Conservation (phyloP, 2,329 filamentous ascomycete genomes). For the Huntiella abstrusa region DNA sequence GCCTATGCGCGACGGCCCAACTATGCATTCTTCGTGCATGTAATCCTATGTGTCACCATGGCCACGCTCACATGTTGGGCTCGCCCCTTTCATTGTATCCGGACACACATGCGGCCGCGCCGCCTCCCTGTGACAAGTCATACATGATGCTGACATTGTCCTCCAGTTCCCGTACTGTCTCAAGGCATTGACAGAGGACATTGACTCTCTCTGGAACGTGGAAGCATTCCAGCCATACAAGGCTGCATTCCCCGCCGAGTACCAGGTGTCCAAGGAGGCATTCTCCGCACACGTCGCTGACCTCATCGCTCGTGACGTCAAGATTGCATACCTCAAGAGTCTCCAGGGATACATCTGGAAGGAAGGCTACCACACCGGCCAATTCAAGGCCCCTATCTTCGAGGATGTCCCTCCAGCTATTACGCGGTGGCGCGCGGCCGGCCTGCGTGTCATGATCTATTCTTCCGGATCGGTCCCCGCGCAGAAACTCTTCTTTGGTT, state of each 20-base stretch:
- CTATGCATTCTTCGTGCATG: not conserved
- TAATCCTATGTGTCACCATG: not conserved
- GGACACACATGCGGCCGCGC: not conserved
- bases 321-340: constrained; percentile 57
- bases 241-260: constrained; percentile 49
- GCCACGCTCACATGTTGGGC: no score
- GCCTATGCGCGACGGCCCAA: no score
- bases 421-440: constrained; percentile 34
- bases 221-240: constrained; percentile 47
- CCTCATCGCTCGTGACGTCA: constrained; percentile 53
- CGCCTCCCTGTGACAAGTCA: no score
- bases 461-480: constrained; percentile 64
- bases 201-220: constrained; percentile 48
- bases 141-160: not conserved
- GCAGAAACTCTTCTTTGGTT: constrained; percentile 60
- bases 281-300: constrained; percentile 51
- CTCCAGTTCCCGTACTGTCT: constrained; percentile 63
- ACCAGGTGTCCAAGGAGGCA: constrained; percentile 35
- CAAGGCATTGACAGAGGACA: constrained; percentile 40
- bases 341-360: constrained; percentile 68
- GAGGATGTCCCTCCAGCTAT: constrained; percentile 51
- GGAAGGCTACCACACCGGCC: constrained; percentile 50
- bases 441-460: constrained; percentile 52
- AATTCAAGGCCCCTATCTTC: constrained; percentile 55
- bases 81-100: not conserved